Conservation (phyloP, 768 basidiomycete genomes). For the Tulasnella sp. region DNA sequence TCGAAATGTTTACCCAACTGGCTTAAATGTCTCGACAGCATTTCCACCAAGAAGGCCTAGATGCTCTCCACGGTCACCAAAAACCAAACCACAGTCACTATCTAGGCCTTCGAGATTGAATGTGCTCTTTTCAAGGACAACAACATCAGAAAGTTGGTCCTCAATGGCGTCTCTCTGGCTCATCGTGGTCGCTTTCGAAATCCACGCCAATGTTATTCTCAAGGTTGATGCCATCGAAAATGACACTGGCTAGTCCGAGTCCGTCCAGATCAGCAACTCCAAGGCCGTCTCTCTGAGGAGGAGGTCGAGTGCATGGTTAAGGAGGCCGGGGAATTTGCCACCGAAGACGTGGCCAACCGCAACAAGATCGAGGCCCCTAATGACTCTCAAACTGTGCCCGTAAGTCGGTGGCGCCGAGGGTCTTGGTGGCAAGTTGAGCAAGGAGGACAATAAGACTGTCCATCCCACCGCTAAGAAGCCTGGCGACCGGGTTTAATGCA, state of each 20-base stretch:
- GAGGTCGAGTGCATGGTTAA: slow-evolving; percentile 95
- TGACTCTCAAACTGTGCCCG: slow-evolving; percentile 73
- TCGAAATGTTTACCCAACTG: no score
- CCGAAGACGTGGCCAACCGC: slow-evolving; percentile 71
- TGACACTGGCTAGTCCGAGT: slow-evolving; percentile 84
- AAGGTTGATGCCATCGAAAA: slow-evolving; percentile 90
- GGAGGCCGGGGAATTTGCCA: slow-evolving; percentile 87
- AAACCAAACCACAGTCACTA: no score
- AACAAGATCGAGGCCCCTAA: slow-evolving; percentile 85
- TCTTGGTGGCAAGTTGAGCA: slow-evolving; percentile 79
- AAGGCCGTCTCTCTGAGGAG: slow-evolving; percentile 83
- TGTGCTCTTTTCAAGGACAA: slow-evolving; percentile 95
- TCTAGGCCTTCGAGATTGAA: no score
- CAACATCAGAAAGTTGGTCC: slow-evolving; percentile 97
- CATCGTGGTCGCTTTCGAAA: slow-evolving; percentile 96
- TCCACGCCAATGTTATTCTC: slow-evolving; percentile 94
- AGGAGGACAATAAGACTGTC: slow-evolving; percentile 80
- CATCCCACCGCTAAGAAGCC: slow-evolving; percentile 79
- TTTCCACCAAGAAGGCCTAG: no score
- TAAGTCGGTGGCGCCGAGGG: slow-evolving; percentile 85
- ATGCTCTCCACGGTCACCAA: no score
- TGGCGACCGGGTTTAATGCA: slow-evolving; percentile 87
- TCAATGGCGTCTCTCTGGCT: slow-evolving; percentile 85
- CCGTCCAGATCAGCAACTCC: slow-evolving; percentile 92
- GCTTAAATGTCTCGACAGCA: no score